Evolutionary conservation across 306 rosid genomes (phyloP), one percentile per base, ranked within the genome.

Genomic region (Cicer judaicum): DNA sequence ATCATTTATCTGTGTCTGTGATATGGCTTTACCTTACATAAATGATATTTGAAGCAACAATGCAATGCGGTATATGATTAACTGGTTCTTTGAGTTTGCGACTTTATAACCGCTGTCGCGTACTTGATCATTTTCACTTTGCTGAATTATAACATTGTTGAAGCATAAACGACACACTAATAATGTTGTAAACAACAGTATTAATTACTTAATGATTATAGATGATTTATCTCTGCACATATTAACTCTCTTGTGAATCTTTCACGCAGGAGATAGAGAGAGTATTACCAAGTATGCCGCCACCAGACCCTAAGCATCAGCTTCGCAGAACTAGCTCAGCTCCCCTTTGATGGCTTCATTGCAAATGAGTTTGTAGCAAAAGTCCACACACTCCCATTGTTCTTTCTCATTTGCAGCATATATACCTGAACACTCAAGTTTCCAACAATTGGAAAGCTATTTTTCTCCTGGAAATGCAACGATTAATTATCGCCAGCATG

Each of bases 301-400:
- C 81, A 13, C 76, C 77, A n/a, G 89, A 86, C 1, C 72, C 82
- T 24, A 83, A 83, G 82, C 81, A 65, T 69, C 81, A 86, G 78
- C 89, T 80, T 74, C 85, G 89, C 68, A 63, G 89, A 75, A 80
- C 89, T 52, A 74, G 87, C 79, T 86, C 87, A 47, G 79, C 83
- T 36, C 69, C 87, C 36, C 69, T 83, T 60, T 86, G 82, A 85
- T 6, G 39, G 29, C 63, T 70, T 64, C 47, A 57, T 48, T 65
- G 78, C 76, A 64, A 78, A 69, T 36, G 65, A 41, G 38, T 73
- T 73, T 14, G 65, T 47, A 46, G 38, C 49, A 8, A 64, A 24
- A 57, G 34, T 65, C 41, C 52, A 49, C 41, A 54, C 70, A 34
- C 57, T 76, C 63, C 49, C 29, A 40, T 41, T 29, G 53, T 13